These are phyloP conservation scores for Polytrichum formosum DNA, from an alignment of 225 moss, liverwort and hornwort species.

Conservation along the genomic window DNA sequence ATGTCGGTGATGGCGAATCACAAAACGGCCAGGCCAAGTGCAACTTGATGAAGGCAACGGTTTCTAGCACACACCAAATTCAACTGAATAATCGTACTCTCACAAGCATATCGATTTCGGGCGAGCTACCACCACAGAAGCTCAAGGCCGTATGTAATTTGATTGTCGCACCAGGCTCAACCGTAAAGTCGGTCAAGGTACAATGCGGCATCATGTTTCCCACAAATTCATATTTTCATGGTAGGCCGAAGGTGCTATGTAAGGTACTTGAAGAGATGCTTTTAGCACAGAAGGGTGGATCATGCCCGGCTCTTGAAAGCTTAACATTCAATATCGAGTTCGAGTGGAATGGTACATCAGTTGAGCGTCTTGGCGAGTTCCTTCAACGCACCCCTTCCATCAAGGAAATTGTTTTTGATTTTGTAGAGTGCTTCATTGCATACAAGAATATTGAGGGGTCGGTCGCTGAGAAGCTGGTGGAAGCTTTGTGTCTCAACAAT, in stretches of 20 bases:
- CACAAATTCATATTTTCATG: too few species aligned
- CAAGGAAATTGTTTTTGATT: not conserved
- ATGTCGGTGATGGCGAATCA: not conserved
- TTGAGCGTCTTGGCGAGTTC: not conserved
- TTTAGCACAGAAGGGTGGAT: not conserved
- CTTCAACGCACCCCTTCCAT: not conserved
- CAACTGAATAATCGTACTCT: not conserved
- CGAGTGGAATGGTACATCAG: not conserved
- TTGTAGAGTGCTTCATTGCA: too few species aligned
- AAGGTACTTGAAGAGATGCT: too few species aligned
- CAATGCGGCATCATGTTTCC: fast-evolving
- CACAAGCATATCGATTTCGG: fast-evolving
- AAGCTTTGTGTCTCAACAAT: not conserved
- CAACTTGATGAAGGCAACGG: not conserved
- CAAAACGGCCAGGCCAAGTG: not conserved
- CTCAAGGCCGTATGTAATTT: not conserved
- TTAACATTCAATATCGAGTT: fast-evolving
- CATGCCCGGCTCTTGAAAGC: not conserved
- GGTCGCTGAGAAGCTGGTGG: not conserved
- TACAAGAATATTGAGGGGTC: too few species aligned
- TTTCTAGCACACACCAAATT: not conserved
- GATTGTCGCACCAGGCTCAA: not conserved
- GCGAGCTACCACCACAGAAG: not conserved
- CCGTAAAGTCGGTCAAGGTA: too few species aligned
- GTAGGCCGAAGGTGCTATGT: fast-evolving